Conservation (phyloP, 768 basidiomycete species). For the Cystofilobasidium ferigula region DNA sequence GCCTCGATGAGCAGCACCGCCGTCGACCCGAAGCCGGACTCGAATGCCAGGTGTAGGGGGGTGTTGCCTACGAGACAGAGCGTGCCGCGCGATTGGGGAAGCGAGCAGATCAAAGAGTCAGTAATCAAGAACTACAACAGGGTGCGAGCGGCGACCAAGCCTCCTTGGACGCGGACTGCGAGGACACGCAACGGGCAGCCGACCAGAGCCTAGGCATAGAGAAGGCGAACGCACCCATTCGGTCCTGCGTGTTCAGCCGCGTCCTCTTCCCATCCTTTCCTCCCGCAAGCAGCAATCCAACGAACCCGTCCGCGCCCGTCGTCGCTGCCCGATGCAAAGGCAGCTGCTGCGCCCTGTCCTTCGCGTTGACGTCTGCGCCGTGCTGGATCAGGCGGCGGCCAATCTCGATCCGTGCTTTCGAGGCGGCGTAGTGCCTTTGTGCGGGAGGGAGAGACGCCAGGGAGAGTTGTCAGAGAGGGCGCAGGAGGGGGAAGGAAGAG, state of each 20-base stretch:
- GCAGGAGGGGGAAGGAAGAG: neutral
- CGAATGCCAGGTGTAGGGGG: slow-evolving; percentile 92
- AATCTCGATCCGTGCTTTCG: slow-evolving; percentile 85
- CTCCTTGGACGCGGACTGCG: no score
- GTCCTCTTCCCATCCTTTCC: slow-evolving; percentile 50
- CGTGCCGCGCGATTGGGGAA: no score
- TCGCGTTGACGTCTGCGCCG: slow-evolving; percentile 90
- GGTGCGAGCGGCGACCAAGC: neutral
- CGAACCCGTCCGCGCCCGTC: slow-evolving; percentile 81
- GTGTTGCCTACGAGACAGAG: slow-evolving; percentile 64
- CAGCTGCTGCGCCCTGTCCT: slow-evolving; percentile 82
- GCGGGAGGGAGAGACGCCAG: slow-evolving; percentile 20
- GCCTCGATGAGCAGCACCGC: slow-evolving; percentile 87
- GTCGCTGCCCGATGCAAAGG: slow-evolving; percentile 96
- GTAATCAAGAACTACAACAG: no score
- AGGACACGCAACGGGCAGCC: no score
- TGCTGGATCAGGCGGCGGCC: slow-evolving; percentile 71
- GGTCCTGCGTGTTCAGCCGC: slow-evolving; percentile 60
- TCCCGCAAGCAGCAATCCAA: slow-evolving; percentile 57
- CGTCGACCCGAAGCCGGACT: slow-evolving; percentile 83
- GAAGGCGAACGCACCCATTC: slow-evolving; percentile 34
- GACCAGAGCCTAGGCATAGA: neutral
- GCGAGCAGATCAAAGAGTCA: slow-evolving; percentile 42
- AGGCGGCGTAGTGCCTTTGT: slow-evolving; percentile 78
- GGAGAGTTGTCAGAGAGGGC: neutral